These are phyloP conservation scores for Camellia oleifera DNA, from an alignment of 179 eudicot species.

Conservation along the genomic window DNA sequence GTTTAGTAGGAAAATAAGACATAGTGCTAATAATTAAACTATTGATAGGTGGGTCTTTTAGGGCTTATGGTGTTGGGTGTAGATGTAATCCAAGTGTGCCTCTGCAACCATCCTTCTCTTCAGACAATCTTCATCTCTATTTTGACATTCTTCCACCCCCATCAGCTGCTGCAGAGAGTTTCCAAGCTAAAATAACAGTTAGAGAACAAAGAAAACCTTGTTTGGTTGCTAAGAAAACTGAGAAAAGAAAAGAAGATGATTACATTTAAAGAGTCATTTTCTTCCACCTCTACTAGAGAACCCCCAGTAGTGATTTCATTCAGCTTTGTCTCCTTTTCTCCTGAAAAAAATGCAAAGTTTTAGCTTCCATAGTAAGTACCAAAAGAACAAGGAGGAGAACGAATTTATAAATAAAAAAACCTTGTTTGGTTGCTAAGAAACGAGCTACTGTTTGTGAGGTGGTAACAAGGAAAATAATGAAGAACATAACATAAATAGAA, in stretches of 20 bases:
- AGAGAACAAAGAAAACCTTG: not conserved
- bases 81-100: slow-evolving; percentile 80
- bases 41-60: slow-evolving; percentile 9
- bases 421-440: slow-evolving; percentile 32
- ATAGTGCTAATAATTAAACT: not conserved
- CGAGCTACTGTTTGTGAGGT: slow-evolving; percentile 38
- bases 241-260: not conserved
- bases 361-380: not conserved
- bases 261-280: slow-evolving; percentile 23
- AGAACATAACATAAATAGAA: slow-evolving; percentile 22
- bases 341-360: slow-evolving; percentile 17
- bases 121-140: slow-evolving; percentile 62
- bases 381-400: not conserved
- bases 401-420: slow-evolving; percentile 16
- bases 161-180: slow-evolving; percentile 20
- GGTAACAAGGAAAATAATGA: slow-evolving; percentile 29
- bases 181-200: not conserved
- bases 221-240: too few relatives aligned
- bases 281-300: slow-evolving; percentile 13
- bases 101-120: slow-evolving; percentile 58
- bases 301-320: slow-evolving; percentile 19
- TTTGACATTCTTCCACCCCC: slow-evolving; percentile 54
- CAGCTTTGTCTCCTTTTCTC: slow-evolving; percentile 19
- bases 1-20: not conserved
- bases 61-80: slow-evolving; percentile 67